phyloP scores from a whole-genome alignment of 2,329 filamentous ascomycete genomes.

The Pseudogymnoascus sp. region DNA sequence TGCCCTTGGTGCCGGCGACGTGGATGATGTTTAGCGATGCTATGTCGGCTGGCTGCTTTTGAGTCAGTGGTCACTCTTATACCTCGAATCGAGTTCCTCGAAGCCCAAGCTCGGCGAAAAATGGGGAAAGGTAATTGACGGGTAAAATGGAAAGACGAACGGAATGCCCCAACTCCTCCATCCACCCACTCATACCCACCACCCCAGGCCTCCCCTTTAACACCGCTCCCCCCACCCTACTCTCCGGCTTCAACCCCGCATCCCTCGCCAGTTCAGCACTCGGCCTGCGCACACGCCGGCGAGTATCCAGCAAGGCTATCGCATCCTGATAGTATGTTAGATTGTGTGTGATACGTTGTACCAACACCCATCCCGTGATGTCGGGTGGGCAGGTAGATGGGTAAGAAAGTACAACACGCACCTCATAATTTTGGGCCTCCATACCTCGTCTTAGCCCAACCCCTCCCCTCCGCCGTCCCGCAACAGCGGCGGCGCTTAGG shows the following conservation, averaged over 20 bases:
- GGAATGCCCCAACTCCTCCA: slow-evolving; percentile 68
- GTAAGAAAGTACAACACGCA: neutral
- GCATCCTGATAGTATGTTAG: neutral
- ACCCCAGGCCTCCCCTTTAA: slow-evolving; percentile 31
- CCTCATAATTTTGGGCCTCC: neutral
- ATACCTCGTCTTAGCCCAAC: neutral
- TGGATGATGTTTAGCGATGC: slow-evolving; percentile 55
- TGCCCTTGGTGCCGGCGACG: slow-evolving; percentile 64
- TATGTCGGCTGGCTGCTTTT: slow-evolving; percentile 37
- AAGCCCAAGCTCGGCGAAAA: no score
- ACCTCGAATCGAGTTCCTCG: no score
- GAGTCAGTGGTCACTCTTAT: no score
- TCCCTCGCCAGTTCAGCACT: neutral
- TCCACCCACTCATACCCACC: slow-evolving; percentile 71
- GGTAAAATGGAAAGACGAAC: slow-evolving; percentile 21
- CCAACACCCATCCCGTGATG: no score
- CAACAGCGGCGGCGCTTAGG: neutral
- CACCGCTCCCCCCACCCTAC: neutral
- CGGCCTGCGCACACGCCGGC: neutral
- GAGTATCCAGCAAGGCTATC: neutral
- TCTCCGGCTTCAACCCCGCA: neutral
- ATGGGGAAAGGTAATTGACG: neutral
- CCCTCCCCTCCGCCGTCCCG: neutral
- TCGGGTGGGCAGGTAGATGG: neutral
- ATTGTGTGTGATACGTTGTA: neutral